Conservation (phyloP, 805 yeast genomes). For the Candida sphagnicola region DNA sequence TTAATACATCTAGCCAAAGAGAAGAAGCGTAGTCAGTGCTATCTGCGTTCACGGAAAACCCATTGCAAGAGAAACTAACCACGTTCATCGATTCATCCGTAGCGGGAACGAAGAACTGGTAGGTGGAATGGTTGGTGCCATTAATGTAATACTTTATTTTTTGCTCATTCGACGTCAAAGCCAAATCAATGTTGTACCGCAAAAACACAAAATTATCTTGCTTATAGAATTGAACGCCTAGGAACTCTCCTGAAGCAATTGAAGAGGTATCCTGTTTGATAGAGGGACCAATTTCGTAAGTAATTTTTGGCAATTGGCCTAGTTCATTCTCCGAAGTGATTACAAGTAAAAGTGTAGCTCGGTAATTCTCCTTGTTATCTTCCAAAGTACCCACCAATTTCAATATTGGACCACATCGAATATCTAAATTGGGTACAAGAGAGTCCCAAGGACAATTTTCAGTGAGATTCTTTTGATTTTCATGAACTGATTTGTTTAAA, state of each 20-base stretch:
- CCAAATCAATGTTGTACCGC: slow-evolving; percentile 57
- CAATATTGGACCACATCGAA: slow-evolving; percentile 75
- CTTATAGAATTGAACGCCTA: slow-evolving; percentile 42
- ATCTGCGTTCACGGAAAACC: slow-evolving; percentile 73
- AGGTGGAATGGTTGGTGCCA: slow-evolving; percentile 30
- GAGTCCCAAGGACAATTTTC: slow-evolving; percentile 22
- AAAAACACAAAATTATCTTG: slow-evolving; percentile 54
- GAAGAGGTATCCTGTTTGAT: slow-evolving; percentile 4
- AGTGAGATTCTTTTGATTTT: slow-evolving; percentile 17
- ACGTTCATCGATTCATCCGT: slow-evolving; percentile 67
- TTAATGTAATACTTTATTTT: slow-evolving; percentile 61
- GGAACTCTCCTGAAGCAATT: slow-evolving; percentile 40
- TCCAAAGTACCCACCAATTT: slow-evolving; percentile 64
- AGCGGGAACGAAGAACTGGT: slow-evolving; percentile 69
- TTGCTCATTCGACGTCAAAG: slow-evolving; percentile 50
- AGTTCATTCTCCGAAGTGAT: slow-evolving; percentile 17
- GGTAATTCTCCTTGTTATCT: slow-evolving; percentile 44
- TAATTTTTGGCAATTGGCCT: slow-evolving; percentile 22
- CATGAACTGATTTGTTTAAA: slow-evolving; percentile 18
- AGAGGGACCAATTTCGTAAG: slow-evolving; percentile 37
- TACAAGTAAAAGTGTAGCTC: slow-evolving; percentile 69
- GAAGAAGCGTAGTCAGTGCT: slow-evolving; percentile 67
- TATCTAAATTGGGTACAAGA: slow-evolving; percentile 29
- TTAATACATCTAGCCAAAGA: slow-evolving; percentile 81
- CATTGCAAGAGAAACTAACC: slow-evolving; percentile 85